Percentiles rank a stretch among this genome's conserved stretches.
Evolutionary conservation across 805 yeast genomes (phyloP).

Genomic region (Hanseniaspora nectarophila): DNA sequence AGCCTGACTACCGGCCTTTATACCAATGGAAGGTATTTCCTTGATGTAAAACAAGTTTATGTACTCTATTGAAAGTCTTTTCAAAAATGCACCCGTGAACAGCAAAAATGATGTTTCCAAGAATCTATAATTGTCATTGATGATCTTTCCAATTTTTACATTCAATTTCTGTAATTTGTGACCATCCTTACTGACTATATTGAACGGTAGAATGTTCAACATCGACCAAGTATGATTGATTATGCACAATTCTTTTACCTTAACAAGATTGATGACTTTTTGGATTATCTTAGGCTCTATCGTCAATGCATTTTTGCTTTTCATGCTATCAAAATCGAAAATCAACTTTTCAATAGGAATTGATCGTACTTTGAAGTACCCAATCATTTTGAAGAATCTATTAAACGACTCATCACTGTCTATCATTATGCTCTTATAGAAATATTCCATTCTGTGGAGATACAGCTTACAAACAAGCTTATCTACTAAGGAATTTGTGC

Average conservation of each 20-base stretch:
- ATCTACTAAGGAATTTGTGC: neutral
- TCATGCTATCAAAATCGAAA: neutral
- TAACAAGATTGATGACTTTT: neutral
- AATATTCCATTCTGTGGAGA: neutral
- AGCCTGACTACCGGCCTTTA: neutral
- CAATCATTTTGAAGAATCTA: neutral
- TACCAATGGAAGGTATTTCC: neutral
- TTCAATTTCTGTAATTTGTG: neutral
- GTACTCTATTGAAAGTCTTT: neutral
- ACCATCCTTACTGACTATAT: neutral
- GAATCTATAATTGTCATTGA: neutral
- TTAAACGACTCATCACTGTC: neutral
- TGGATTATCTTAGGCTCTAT: neutral
- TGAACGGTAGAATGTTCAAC: neutral
- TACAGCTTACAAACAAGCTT: neutral
- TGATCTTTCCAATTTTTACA: neutral
- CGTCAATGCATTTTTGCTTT: neutral
- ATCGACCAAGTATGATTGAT: slow-evolving; percentile 4
- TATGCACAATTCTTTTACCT: neutral
- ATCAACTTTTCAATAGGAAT: neutral
- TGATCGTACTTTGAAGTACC: neutral
- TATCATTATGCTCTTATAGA: neutral
- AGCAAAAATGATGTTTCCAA: neutral
- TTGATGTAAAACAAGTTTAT: slow-evolving; percentile 1
- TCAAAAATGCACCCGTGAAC: neutral